phyloP scores from a whole-genome alignment of 148 eudicot genomes.

The Cornus kousa region DNA sequence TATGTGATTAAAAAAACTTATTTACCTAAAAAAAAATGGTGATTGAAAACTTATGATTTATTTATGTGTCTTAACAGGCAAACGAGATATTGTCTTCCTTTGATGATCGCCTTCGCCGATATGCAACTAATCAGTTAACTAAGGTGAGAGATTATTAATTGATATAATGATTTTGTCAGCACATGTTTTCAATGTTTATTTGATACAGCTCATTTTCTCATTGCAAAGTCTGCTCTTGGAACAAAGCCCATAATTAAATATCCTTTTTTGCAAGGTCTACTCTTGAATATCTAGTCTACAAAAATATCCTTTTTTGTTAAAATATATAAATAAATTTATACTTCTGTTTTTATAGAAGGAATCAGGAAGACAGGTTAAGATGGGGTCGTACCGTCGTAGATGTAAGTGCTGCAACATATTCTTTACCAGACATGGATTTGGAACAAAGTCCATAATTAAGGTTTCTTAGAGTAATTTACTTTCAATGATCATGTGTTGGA shows the following conservation, averaged over 20 bases:
- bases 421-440: neutral
- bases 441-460: neutral
- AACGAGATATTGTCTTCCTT: conserved; percentile 94
- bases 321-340: too few relatives aligned
- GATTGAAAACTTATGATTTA: neutral
- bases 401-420: neutral
- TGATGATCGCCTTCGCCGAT: conserved; percentile 85
- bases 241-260: too few relatives aligned
- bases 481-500: too few relatives aligned
- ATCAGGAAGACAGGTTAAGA: neutral
- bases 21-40: neutral
- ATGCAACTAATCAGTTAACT: conserved; percentile 75
- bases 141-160: conserved; percentile 52
- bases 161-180: conserved; percentile 1
- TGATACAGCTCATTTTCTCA: neutral
- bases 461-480: neutral
- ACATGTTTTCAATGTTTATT: neutral
- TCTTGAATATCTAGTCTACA: neutral
- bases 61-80: conserved; percentile 47
- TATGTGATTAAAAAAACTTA: neutral
- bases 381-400: neutral
- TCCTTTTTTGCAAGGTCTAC: too few relatives aligned
- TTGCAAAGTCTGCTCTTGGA: neutral
- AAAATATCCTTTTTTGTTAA: neutral
- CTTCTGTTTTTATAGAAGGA: neutral